These are phyloP conservation scores for Lecanosticta acicola DNA, from an alignment of 2,329 filamentous ascomycete genomes.

Conservation along the genomic window DNA sequence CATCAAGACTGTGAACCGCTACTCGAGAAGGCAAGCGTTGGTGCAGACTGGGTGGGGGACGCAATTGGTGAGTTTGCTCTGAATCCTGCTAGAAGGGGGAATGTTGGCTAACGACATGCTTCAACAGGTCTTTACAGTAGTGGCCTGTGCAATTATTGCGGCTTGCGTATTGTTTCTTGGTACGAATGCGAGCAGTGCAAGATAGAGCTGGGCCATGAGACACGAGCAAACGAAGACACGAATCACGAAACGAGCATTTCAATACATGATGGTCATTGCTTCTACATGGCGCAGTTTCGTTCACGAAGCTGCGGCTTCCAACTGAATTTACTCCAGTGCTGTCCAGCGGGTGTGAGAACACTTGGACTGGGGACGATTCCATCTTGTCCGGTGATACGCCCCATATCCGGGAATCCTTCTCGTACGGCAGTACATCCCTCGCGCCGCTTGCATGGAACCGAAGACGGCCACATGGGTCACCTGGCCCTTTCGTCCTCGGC, in stretches of 20 bases:
- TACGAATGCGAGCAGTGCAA: conserved; percentile 31
- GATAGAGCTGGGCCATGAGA: background rate
- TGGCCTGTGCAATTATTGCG: conserved; percentile 59
- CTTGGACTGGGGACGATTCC: too few relatives aligned
- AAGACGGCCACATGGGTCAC: too few relatives aligned
- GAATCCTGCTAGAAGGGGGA: background rate
- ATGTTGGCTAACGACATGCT: background rate
- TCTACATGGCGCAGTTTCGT: too few relatives aligned
- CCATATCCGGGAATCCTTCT: too few relatives aligned
- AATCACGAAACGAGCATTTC: background rate
- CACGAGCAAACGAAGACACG: background rate
- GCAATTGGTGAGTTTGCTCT: conserved; percentile 55
- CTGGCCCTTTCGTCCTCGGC: too few relatives aligned
- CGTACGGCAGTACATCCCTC: too few relatives aligned
- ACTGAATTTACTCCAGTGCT: too few relatives aligned
- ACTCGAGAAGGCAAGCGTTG: conserved; percentile 69
- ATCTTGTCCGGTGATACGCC: too few relatives aligned
- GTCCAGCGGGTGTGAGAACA: too few relatives aligned
- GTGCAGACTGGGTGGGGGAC: conserved; percentile 95
- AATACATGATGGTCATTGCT: too few relatives aligned
- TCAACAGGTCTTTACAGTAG: conserved; percentile 54
- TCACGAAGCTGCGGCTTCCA: too few relatives aligned
- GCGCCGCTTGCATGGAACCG: too few relatives aligned
- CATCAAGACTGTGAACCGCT: conserved; percentile 74
- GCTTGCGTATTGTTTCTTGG: conserved; percentile 59